phyloP scores from a whole-genome alignment of 495 filamentous ascomycete species.

The Penicillium salamii region DNA sequence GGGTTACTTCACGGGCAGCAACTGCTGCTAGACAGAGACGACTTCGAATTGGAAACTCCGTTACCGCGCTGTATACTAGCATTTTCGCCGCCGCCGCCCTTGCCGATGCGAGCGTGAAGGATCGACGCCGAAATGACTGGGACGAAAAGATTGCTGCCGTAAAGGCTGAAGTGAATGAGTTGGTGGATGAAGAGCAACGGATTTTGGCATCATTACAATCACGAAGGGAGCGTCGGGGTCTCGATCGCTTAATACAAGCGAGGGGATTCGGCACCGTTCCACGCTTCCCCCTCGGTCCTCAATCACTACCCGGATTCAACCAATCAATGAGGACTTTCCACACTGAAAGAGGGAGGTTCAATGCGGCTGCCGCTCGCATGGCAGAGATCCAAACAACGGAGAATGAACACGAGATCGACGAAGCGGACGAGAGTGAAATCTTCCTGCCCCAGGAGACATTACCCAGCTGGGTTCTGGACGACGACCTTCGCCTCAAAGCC shows the following conservation, averaged over 20 bases:
- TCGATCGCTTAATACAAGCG: conserved; percentile 20
- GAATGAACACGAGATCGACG: conserved; percentile 6
- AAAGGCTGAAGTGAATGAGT: conserved; percentile 41
- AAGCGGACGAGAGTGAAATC: conserved; percentile 14
- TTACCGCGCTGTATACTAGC: conserved; percentile 68
- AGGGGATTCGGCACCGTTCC: conserved; percentile 22
- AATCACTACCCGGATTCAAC: conserved; percentile 8
- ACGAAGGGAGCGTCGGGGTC: conserved; percentile 18
- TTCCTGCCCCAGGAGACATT: conserved; percentile 20
- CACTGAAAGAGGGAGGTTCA: conserved; percentile 12
- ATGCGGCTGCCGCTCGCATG: conserved; percentile 6
- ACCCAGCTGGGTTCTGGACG: conserved; percentile 28
- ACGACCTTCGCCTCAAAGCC: conserved; percentile 35
- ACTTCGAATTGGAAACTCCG: conserved; percentile 56
- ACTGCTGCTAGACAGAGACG: conserved; percentile 51
- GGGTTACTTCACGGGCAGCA: conserved; percentile 50
- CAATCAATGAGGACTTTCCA: conserved; percentile 23
- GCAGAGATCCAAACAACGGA: conserved; percentile 2
- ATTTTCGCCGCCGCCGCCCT: conserved; percentile 71
- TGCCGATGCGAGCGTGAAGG: conserved; percentile 62
- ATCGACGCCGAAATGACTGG: conserved; percentile 59
- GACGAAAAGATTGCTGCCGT: conserved; percentile 54
- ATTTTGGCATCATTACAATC: conserved; percentile 28
- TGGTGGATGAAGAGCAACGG: conserved; percentile 42
- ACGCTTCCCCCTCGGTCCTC: conserved; percentile 4